phyloP scores from a whole-genome alignment of 352 stramenopile species.

The Hyaloperonospora brassicae region DNA sequence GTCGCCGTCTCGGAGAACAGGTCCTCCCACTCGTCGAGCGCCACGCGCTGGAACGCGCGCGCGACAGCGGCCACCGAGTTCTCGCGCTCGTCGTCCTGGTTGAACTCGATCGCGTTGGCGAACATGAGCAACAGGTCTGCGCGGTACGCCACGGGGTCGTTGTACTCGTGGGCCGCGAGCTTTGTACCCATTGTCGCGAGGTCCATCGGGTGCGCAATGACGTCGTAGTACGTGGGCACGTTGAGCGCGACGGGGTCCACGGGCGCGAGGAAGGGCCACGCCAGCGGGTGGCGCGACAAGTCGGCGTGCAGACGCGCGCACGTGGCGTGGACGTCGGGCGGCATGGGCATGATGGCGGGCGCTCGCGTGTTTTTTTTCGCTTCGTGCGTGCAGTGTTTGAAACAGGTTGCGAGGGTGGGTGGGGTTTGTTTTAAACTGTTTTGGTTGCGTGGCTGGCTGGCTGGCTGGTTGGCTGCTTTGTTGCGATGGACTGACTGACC shows the following conservation, averaged over 20 bases:
- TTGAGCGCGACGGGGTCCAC: constrained; percentile 91
- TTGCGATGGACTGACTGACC: too few relatives aligned
- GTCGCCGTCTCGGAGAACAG: constrained; percentile 57
- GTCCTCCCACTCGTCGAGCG: constrained; percentile 43
- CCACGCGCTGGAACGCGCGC: constrained; percentile 43
- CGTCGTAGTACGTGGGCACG: constrained; percentile 90
- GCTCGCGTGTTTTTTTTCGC: too few relatives aligned
- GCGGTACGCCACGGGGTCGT: constrained; percentile 43
- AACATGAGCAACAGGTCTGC: constrained; percentile 79
- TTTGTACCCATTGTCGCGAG: constrained; percentile 89
- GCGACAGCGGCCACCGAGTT: constrained; percentile 74
- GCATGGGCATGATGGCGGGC: constrained; percentile 21
- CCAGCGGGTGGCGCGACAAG: constrained; percentile 48
- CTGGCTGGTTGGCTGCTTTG: too few relatives aligned
- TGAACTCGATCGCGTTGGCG: constrained; percentile 82
- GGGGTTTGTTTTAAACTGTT: too few relatives aligned
- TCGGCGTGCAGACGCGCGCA: constrained; percentile 58
- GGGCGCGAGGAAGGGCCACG: constrained; percentile 88
- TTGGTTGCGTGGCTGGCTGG: too few relatives aligned
- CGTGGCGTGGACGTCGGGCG: constrained; percentile 37
- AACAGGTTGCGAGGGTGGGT: too few relatives aligned
- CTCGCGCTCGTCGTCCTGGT: constrained; percentile 64
- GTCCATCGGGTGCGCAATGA: constrained; percentile 96
- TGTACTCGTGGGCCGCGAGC: constrained; percentile 52
- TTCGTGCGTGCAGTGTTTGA: too few relatives aligned